Base-by-base conservation (phyloP, 164 flowering plant species). In the Annona cherimola region DNA sequence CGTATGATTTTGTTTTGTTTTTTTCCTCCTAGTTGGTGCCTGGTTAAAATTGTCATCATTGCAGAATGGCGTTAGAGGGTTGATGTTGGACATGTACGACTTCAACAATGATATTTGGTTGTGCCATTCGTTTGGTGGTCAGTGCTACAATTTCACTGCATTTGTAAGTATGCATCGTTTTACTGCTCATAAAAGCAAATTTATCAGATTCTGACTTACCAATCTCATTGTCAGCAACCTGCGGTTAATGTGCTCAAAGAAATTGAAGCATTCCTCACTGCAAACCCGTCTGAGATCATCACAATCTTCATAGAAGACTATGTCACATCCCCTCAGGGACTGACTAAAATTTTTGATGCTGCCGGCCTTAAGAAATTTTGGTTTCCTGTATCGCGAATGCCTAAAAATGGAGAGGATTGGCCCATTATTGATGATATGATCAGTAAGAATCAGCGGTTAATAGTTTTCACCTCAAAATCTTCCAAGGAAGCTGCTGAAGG, bases 1-100 rank as follows among this genome's bases (percentile, higher is more conserved):
- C n/a, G n/a, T n/a, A n/a, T n/a, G 57, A 50, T 50, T 8, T 11
- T 50, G 57, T 50, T 50, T 8, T 50, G 8, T 50, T 46, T 50
- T 50, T n/a, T n/a, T n/a, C n/a, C n/a, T n/a, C n/a, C 14, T 50
- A 50, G 57, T 50, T 50, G 57, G 14, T 50, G 57, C 57, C n/a
- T 50, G 14, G 2, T 50, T 50, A 50, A 8, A 50, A 0, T 50
- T 3, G 8, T 11, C 14, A 50, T 50, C 57, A 50, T 70, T 90
- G 90, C 91, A 93, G 98, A 91, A 90, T 87, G 98, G 98, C 35
- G 90, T 93, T 35, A 80, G 97, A 76, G 98, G 95, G 14, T 77
- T 93, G 54, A 93, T 90, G 98, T 91, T 93, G 1, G 97, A 91
- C 72, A 80, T 86, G 87, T 91, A 91, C 75, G 98, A 93, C 83